Percentiles rank a stretch among this genome's conserved stretches.
phyloP scores from a whole-genome alignment of 1,139 yeast species.

The Yamadazyma jaroonii region DNA sequence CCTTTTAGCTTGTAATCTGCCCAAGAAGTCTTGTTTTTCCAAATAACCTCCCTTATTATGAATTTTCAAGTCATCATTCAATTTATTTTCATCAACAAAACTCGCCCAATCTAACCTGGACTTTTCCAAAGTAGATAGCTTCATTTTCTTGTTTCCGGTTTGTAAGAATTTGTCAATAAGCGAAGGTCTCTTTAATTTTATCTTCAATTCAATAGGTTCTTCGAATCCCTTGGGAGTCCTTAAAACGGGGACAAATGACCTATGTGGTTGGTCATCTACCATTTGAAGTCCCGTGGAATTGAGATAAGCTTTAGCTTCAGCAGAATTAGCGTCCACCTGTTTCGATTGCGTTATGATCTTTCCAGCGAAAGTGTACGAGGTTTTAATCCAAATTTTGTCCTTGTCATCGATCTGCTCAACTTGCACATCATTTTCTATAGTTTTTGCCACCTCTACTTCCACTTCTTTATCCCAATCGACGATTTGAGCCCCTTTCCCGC shows the following conservation, averaged over 20 bases:
- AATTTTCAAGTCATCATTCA: constrained; percentile 74
- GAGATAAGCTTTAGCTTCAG: constrained; percentile 82
- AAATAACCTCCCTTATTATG: constrained; percentile 84
- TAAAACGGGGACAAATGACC: constrained; percentile 36
- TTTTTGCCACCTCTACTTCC: constrained; percentile 14
- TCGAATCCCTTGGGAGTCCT: constrained; percentile 33
- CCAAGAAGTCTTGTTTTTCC: constrained; percentile 87
- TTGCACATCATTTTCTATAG: constrained; percentile 16
- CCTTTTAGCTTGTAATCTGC: constrained; percentile 66
- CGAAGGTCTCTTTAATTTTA: constrained; percentile 66
- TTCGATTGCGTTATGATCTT: constrained; percentile 74
- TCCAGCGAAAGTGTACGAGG: constrained; percentile 90
- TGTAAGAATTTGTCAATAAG: constrained; percentile 60
- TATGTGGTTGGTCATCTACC: constrained; percentile 11
- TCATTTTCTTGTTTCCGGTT: constrained; percentile 44
- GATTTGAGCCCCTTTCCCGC: constrained; percentile 4
- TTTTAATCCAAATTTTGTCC: constrained; percentile 62
- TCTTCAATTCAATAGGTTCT: constrained; percentile 30
- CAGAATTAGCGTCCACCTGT: constrained; percentile 71
- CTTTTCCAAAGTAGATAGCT: constrained; percentile 87
- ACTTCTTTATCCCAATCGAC: constrained; percentile 2
- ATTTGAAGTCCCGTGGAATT: constrained; percentile 39
- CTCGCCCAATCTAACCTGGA: constrained; percentile 94
- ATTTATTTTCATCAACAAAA: constrained; percentile 83
- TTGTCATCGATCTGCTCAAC: constrained; percentile 5